Evolutionary conservation across 2,329 filamentous ascomycete genomes (phyloP), one percentile per base, ranked within the genome.

Genomic region (Beauveria pseudobassiana): DNA sequence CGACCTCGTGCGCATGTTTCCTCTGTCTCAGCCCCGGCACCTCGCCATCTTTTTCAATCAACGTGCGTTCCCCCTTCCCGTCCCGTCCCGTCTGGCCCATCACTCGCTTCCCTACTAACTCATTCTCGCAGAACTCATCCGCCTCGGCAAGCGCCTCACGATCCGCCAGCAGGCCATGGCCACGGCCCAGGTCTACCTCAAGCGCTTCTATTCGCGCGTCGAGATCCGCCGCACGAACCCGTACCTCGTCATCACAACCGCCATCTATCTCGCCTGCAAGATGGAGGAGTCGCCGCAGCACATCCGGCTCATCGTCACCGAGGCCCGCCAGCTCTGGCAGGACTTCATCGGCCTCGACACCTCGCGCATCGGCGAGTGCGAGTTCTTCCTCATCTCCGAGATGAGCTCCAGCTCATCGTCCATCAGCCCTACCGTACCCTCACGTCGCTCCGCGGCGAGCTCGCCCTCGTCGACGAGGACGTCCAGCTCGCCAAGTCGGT

Each of bases 281-380:
- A 96, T 96, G 86, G 95, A 99, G 74, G 95, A 99, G 74, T 93
- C 88, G 56, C 95, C 95, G 3, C 93, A 98, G 73, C 95, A 99
- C 73, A 98, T 99, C 69, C 86, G 95, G 34, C 84, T 96, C 65
- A 88, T 99, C 63, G 87, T 95, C 12, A 88, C 86, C 52, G 95
- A 99, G 74, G 91, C 93, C 3, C 87, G 91, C 40, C 85, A 88
- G 62, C 82, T 96, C 63, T 96, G 91, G 91, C 87, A 90, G 69
- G 90, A 93, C 65, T 84, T 89, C 63, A 85, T 90, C 67, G 80
- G 84, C 46, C 84, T 87, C 62, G 92, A 96, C 73, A 89, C 90
- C 9, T 87, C 89, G 61, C 91, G 91, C 69, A 83, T 97, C 45
- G 93, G 93, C 68, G 93, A 97, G 78, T 96, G 91, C 82, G 93